A percentile compares a stretch with the other conserved stretches of the same genome.
phyloP scores from a whole-genome alignment of 768 basidiomycete species.

The Crassisporium funariophilum region DNA sequence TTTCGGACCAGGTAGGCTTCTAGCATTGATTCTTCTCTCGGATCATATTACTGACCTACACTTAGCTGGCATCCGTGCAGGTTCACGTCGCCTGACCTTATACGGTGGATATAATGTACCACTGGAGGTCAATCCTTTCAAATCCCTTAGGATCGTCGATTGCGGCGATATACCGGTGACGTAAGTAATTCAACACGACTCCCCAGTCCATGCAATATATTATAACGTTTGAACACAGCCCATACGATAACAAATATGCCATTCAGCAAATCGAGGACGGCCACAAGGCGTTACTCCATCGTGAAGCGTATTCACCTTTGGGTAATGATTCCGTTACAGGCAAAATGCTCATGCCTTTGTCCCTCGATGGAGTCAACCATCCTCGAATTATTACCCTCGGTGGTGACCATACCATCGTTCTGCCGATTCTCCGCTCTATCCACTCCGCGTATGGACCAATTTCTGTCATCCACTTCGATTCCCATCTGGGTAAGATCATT shows the following conservation, averaged over 20 bases:
- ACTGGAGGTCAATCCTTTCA: slow-evolving; percentile 72
- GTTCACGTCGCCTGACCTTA: slow-evolving; percentile 72
- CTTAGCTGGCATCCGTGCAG: slow-evolving; percentile 72
- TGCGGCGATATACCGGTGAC: slow-evolving; percentile 81
- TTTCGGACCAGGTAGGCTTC: slow-evolving; percentile 62
- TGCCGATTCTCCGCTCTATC: slow-evolving; percentile 66
- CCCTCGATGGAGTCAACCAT: slow-evolving; percentile 72
- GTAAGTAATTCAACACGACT: slow-evolving; percentile 24
- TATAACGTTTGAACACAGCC: slow-evolving; percentile 32
- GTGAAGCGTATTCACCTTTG: slow-evolving; percentile 60
- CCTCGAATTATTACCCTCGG: slow-evolving; percentile 83
- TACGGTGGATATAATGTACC: slow-evolving; percentile 83
- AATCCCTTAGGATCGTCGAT: slow-evolving; percentile 66
- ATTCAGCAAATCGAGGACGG: slow-evolving; percentile 76
- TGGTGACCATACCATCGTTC: slow-evolving; percentile 84
- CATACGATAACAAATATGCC: slow-evolving; percentile 74
- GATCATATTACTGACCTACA: slow-evolving; percentile 3
- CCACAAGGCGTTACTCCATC: slow-evolving; percentile 70
- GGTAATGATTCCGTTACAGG: slow-evolving; percentile 67
- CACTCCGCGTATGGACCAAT: slow-evolving; percentile 78
- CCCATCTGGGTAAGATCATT: slow-evolving; percentile 52
- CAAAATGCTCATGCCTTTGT: slow-evolving; percentile 54
- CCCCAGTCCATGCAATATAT: neutral
- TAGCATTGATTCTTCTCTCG: neutral
- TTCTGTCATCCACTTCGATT: slow-evolving; percentile 86